Conservation (phyloP, 208 protist genomes). For the Crithidia mellificae region DNA sequence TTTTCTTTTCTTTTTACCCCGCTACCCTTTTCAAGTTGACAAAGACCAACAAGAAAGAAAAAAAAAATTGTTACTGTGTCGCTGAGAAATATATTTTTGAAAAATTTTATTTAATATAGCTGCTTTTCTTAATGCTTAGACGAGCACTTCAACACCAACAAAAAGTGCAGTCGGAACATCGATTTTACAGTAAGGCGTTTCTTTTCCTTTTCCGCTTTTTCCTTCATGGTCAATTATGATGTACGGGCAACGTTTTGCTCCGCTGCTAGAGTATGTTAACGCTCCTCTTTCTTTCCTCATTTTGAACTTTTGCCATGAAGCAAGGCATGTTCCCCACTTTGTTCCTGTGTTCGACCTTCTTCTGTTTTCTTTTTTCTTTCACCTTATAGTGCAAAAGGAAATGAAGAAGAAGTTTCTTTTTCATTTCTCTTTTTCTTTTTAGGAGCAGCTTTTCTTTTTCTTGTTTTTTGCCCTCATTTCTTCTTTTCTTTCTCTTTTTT, state of each 20-base stretch:
- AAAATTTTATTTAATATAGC: neutral
- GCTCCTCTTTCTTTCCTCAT: neutral
- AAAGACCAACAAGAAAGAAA: neutral
- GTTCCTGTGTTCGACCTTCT: conserved; percentile 1
- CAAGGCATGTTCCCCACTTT: conserved; percentile 8
- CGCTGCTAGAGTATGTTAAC: conserved; percentile 11
- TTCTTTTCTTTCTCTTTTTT: neutral
- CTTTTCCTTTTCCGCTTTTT: no score
- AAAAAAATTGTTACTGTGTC: neutral
- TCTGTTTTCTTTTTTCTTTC: neutral
- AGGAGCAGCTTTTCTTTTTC: neutral
- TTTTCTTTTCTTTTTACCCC: conserved; percentile 3
- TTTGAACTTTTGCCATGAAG: conserved; percentile 9
- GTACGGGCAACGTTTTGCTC: conserved; percentile 13
- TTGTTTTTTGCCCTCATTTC: neutral
- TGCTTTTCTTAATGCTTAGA: conserved; percentile 8
- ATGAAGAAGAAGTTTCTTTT: neutral
- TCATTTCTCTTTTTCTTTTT: neutral
- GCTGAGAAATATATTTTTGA: neutral
- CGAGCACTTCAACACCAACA: conserved; percentile 12
- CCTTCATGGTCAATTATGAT: conserved; percentile 2
- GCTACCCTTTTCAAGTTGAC: neutral
- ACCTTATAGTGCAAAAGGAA: conserved; percentile 3
- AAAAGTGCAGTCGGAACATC: conserved; percentile 11
- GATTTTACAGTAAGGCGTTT: neutral